phyloP scores from a whole-genome alignment of 768 basidiomycete species.

The Goffeauzyma gilvescens region DNA sequence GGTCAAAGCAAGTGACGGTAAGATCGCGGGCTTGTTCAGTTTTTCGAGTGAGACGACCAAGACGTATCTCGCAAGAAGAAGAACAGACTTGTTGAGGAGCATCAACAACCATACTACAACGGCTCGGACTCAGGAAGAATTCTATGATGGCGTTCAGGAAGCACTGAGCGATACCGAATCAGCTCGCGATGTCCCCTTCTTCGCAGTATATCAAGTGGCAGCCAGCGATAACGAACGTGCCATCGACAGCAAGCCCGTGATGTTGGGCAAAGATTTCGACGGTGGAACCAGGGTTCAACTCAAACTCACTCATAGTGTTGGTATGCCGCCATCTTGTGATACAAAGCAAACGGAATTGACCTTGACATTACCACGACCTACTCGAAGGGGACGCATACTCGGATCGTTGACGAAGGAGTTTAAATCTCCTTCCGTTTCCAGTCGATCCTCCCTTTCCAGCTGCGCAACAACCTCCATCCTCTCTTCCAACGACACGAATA shows the following conservation, averaged over 20 bases:
- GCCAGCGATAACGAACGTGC: background rate
- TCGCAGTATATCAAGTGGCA: conserved; percentile 17
- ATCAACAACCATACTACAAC: conserved; percentile 18
- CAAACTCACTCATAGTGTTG: no score
- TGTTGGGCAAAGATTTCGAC: no score
- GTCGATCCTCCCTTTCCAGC: no score
- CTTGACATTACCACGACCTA: conserved; percentile 15
- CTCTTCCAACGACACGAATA: no score
- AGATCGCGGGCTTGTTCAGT: conserved; percentile 19
- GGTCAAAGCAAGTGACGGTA: conserved; percentile 13
- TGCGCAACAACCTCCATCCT: no score
- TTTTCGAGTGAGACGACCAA: conserved; percentile 18
- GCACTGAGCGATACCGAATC: conserved; percentile 15
- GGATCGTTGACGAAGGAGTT: conserved; percentile 20
- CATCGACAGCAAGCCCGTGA: background rate
- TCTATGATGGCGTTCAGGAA: conserved; percentile 12
- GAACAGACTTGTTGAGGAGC: conserved; percentile 14
- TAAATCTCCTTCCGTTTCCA: no score
- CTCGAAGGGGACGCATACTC: conserved; percentile 20
- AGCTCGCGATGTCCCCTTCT: conserved; percentile 20
- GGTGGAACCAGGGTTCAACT: no score
- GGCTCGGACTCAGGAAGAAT: conserved; percentile 15
- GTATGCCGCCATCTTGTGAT: no score
- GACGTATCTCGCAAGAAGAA: conserved; percentile 15
- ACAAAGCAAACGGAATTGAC: conserved; percentile 2